Conservation (phyloP, 495 filamentous ascomycete species). For the Chlorociboria aeruginascens region DNA sequence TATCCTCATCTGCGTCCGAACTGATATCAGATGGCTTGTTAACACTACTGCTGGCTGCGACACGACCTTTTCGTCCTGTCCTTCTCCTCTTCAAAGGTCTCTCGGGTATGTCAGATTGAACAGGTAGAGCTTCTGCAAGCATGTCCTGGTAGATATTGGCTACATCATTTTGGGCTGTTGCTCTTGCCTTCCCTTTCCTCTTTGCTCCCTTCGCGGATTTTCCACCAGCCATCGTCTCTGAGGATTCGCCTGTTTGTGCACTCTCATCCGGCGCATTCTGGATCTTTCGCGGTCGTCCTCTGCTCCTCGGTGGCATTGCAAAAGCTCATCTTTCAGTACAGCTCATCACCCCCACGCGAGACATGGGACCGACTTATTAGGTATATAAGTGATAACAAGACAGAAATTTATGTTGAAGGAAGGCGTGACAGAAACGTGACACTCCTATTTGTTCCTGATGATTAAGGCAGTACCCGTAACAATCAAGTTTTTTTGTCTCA, state of each 20-base stretch:
- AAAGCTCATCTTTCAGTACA: neutral
- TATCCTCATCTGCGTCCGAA: slow-evolving; percentile 3
- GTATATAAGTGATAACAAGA: neutral
- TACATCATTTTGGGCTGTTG: slow-evolving; percentile 20
- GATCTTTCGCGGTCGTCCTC: neutral
- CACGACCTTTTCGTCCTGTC: slow-evolving; percentile 3
- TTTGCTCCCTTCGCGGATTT: slow-evolving; percentile 1
- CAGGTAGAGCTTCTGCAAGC: slow-evolving; percentile 48
- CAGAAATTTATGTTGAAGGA: neutral
- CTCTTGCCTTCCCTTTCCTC: slow-evolving; percentile 7
- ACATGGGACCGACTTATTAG: neutral
- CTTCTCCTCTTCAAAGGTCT: slow-evolving; percentile 27
- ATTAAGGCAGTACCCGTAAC: too few species aligned
- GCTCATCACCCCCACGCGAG: too few species aligned
- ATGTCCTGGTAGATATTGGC: slow-evolving; percentile 54
- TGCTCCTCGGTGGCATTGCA: slow-evolving; percentile 6
- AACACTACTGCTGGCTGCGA: slow-evolving; percentile 18
- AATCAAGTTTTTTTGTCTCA: too few species aligned
- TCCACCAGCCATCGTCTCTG: slow-evolving; percentile 1
- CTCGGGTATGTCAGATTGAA: slow-evolving; percentile 29
- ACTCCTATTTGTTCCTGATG: too few species aligned
- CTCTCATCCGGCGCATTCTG: neutral
- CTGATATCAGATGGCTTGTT: slow-evolving; percentile 25
- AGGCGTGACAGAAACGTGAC: too few species aligned
- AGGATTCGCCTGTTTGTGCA: neutral